Base-by-base conservation (phyloP, 495 filamentous ascomycete species). In the Aspergillus conjunctus region DNA sequence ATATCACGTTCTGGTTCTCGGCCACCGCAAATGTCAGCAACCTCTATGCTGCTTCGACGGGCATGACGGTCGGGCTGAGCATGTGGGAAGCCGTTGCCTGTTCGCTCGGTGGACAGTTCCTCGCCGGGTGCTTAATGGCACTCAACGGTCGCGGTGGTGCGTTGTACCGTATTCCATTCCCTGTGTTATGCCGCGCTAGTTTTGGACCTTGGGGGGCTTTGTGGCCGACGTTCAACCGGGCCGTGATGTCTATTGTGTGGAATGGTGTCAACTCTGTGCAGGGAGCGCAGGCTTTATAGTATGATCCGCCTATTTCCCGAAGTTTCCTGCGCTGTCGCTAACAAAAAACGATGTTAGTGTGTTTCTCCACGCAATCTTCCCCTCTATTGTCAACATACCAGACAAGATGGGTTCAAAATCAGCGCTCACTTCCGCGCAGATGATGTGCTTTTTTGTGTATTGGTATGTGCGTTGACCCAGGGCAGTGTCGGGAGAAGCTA, bases 1-100 rank as follows among this genome's bases (percentile, higher is more conserved):
- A 77, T 46, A 64, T 74, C 12, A 62, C 68, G 21, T 77, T 77
- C 53, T 77, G 73, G 73, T 77, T 73, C 55, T 74, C 73, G 8
- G 73, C 73, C 9, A 72, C 68, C n/a, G 72, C 72, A 22, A 77
- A 73, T 20, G 72, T 77, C 20, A 74, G 71, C 51, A 73, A 74
- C 33, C 64, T 72, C 52, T 75, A 75, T 54, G 65, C 71, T 12
- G 68, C 71, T n/a, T 70, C 70, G 15, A 72, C 70, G 22, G 73
- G 71, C 9, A 64, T 73, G 61, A 64, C 73, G 30, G 57, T 74
- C 49, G 72, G 72, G 1, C 56, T 76, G 21, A 72, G 67, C 17
- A 73, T 76, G 72, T 76, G 73, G 73, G 73, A 76, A 58, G 67
- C 68, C 1, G 57, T 76, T 15, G 69, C 56, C 9, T 73, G 70